Base-by-base conservation (phyloP, 352 stramenopile species). In the Globisporangium megalacanthum region DNA sequence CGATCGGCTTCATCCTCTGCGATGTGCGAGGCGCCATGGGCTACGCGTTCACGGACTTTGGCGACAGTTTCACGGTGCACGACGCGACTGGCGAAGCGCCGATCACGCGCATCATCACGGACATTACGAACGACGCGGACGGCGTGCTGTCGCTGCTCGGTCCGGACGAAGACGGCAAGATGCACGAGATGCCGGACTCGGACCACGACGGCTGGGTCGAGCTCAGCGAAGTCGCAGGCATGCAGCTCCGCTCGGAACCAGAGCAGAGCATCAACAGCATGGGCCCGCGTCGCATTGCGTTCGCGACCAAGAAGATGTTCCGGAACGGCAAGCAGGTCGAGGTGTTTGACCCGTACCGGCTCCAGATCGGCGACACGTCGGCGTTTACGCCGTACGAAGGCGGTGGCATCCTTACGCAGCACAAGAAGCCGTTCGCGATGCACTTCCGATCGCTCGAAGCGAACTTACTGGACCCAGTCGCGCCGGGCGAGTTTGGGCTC, bases 151-250 rank as follows among this genome's bases (percentile, higher is more conserved):
- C 74, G 42, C 77, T 94, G 36, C 69, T 94, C 29, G 84, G 84
- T 0, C 82, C 84, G 0, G 82, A 94, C 55, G 84, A 94, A 52
- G 82, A 94, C 61, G 84, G 84, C 55, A 92, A 91, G 67, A 94
- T 94, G 82, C 84, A 94, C 64, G 84, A 94, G 39, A 84, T 94
- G 76, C 84, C 82, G 0, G 84, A 94, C 54, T 92, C 82, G 62
- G 82, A 86, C 52, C 84, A 94, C 61, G 84, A 90, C 33, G 84
- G 84, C 19, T 94, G 82, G 81, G 66, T 94, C 51, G 82, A 94
- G 54, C 91, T 94, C 62, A 90, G 78, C 56, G 84, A 91, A 52
- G 82, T 94, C 45, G 62, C 91, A 45, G 84, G 84, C 47, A 94
- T 94, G 84, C 65, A 60, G 31, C 60, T 86, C 15, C 72, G 77